Percentiles rank a stretch among this genome's conserved stretches.
Conservation (phyloP, 768 basidiomycete species). For the Galerina marginata region DNA sequence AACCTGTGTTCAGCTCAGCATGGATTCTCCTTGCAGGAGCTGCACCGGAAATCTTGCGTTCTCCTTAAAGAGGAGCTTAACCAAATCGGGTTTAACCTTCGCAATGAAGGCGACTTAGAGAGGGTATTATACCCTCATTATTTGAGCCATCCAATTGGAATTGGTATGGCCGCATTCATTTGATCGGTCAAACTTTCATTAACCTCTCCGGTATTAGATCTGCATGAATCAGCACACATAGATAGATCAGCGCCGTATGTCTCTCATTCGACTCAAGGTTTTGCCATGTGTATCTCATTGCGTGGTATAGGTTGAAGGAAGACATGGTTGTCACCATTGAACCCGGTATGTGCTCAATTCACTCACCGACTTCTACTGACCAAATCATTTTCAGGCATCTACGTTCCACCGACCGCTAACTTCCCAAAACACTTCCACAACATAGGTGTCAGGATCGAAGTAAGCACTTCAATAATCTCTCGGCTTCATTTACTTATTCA, state of each 20-base stretch:
- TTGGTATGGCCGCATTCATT: constrained; percentile 53
- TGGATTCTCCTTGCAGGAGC: constrained; percentile 67
- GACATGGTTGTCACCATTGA: constrained; percentile 96
- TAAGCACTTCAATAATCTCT: constrained; percentile 25
- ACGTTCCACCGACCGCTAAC: constrained; percentile 78
- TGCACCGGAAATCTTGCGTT: constrained; percentile 77
- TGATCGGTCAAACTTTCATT: too few species aligned
- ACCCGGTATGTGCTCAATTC: constrained; percentile 56
- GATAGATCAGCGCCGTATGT: constrained; percentile 61
- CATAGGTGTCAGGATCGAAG: constrained; percentile 92
- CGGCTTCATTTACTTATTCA: not conserved
- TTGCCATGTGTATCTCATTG: not conserved
- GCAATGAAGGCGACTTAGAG: constrained; percentile 60
- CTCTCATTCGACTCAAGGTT: not conserved
- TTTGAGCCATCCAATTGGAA: constrained; percentile 89
- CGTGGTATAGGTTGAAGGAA: constrained; percentile 58
- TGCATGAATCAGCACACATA: constrained; percentile 82
- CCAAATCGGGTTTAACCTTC: constrained; percentile 75
- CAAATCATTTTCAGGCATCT: constrained; percentile 59
- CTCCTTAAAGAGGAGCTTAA: constrained; percentile 73
- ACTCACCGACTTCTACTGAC: not conserved
- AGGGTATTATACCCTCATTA: constrained; percentile 92
- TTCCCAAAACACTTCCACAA: constrained; percentile 92
- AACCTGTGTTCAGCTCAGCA: constrained; percentile 61
- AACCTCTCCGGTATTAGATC: constrained; percentile 52